These are phyloP conservation scores for Saturnispora ahearnii DNA, from an alignment of 805 yeast species.

Conservation along the genomic window DNA sequence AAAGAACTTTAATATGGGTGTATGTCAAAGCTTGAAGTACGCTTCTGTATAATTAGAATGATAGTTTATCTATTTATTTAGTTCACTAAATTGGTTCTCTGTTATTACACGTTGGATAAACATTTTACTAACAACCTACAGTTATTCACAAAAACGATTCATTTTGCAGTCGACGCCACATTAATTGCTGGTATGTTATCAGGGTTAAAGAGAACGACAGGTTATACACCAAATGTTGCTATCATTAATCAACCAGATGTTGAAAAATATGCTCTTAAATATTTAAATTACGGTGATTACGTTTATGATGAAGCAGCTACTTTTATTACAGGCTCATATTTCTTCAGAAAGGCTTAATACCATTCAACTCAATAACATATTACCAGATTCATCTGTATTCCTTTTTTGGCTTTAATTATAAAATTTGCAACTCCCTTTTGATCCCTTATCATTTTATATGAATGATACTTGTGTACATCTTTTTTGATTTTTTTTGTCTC, in stretches of 20 bases:
- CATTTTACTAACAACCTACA: background rate
- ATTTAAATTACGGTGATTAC: slow-evolving; percentile 80
- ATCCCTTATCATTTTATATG: no score
- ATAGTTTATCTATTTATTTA: background rate
- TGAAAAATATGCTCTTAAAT: slow-evolving; percentile 48
- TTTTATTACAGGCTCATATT: slow-evolving; percentile 59
- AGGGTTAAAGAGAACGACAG: slow-evolving; percentile 66
- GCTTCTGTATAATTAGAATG: no score
- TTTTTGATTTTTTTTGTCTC: no score
- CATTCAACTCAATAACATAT: background rate
- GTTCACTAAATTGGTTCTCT: background rate
- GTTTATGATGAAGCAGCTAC: slow-evolving; percentile 65
- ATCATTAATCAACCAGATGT: slow-evolving; percentile 37
- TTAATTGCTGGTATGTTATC: slow-evolving; percentile 60
- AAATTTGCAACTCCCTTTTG: background rate
- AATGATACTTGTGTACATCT: no score
- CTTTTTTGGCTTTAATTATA: background rate
- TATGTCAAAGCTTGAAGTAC: background rate
- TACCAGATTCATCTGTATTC: background rate
- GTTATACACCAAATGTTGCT: slow-evolving; percentile 51
- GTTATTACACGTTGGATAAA: background rate
- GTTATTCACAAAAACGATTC: slow-evolving; percentile 36
- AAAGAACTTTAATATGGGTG: background rate
- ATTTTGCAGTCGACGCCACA: slow-evolving; percentile 49
- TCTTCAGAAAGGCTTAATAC: slow-evolving; percentile 33